A percentile compares a stretch with the other conserved stretches of the same genome.
Evolutionary conservation across 257 asterid genomes (phyloP).

Genomic region (Solanum microdontum): DNA sequence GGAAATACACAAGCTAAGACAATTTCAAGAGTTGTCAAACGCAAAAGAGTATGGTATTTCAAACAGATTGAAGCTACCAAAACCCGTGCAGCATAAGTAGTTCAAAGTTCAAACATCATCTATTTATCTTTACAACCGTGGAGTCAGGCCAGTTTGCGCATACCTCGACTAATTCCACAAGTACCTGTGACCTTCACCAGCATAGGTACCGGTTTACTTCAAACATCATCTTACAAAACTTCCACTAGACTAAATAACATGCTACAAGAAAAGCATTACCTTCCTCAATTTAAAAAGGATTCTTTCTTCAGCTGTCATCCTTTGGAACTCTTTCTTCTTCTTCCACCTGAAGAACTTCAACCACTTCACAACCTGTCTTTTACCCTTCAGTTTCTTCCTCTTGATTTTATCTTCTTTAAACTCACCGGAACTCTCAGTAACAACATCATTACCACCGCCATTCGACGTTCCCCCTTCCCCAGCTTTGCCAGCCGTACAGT

Average conservation of each 20-base stretch:
- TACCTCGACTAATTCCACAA: neutral
- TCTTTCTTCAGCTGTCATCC: slow-evolving; percentile 79
- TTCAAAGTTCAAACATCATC: neutral
- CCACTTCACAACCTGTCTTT: slow-evolving; percentile 85
- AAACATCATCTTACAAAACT: neutral
- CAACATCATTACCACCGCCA: slow-evolving; percentile 8
- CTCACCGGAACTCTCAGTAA: slow-evolving; percentile 25
- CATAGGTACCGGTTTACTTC: neutral
- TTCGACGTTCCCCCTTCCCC: slow-evolving; percentile 24
- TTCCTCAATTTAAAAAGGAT: slow-evolving; percentile 55
- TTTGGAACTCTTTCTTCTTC: slow-evolving; percentile 65
- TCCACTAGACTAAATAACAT: neutral
- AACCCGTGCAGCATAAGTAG: neutral
- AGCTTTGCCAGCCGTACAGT: slow-evolving; percentile 16
- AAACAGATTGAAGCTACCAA: neutral
- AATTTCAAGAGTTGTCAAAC: neutral
- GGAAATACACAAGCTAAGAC: neutral
- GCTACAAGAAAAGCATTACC: slow-evolving; percentile 18
- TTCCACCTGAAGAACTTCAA: slow-evolving; percentile 72
- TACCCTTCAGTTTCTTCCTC: slow-evolving; percentile 85
- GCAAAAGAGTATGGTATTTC: neutral
- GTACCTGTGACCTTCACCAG: neutral
- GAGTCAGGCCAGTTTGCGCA: neutral
- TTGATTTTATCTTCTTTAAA: slow-evolving; percentile 20
- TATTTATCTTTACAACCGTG: neutral